Base-by-base conservation (phyloP, 257 asterid species). In the Gentiana dahurica region DNA sequence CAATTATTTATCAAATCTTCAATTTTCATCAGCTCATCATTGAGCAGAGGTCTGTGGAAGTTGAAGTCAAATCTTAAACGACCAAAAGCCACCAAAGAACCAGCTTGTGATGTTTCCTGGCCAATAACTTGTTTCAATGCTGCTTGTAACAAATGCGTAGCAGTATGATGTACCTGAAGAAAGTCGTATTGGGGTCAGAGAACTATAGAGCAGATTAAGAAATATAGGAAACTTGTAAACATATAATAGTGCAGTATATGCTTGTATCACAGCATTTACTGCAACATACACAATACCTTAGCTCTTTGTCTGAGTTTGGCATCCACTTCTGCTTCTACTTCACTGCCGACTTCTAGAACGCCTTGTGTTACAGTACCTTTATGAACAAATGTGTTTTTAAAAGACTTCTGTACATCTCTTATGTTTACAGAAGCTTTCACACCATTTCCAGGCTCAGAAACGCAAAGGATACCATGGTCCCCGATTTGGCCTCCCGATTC, bases 401-500 rank as follows among this genome's bases (percentile, higher is more conserved):
- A 41, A 10, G 91, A 84, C 73, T 90, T 90, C 57, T 83, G 91
- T 54, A 87, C 98, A 57, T 90, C 96, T 57, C 70, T 77, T 48
- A 90, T 74, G 73, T 79, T 82, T 50, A 90, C 75, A 44, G 82
- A 68, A 49, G 86, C 82, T 76, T 71, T 74, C 64, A 61, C 75
- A 64, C 53, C 37, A 56, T 77, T 69, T 63, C 67, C 82, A 58
- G 89, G 66, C 34, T 72, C 68, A 8, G 60, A 63, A 52, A 71
- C 68, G 66, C 68, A 78, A n/a, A 90, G 69, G 61, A 75, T 79
- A 39, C 96, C 98, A 34, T 78, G 71, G 62, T 90, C 98, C 61
- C 94, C 96, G 61, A 90, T 90, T 76, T 87, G 96, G 47, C 98
- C 98, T 47, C 98, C 98, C 0, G 96, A 90, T 71, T 90, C 98